Base-by-base conservation (phyloP, 495 filamentous ascomycete genomes). In the Podospora tetraspora region DNA sequence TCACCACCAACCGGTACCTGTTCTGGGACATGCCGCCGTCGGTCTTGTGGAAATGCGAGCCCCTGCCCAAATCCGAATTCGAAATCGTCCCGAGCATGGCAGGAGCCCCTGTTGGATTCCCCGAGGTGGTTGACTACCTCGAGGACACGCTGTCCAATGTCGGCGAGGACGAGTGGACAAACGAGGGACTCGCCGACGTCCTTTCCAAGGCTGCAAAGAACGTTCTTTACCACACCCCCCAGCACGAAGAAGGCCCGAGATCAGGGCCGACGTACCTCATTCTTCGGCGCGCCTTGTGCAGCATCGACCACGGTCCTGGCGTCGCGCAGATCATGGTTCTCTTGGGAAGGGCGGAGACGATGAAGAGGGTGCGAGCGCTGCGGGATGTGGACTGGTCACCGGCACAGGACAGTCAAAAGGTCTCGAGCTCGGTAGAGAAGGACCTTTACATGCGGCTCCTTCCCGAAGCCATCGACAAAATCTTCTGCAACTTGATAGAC, bases 221-320 rank as follows among this genome's bases (percentile, higher is more conserved):
- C 43, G 19, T 52, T n/a, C 43, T 19, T n/a, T 52, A 52, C 43
- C 6, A 52, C 43, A 52, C 37, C 37, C 16, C 16, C 37, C 3
- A 5, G 43, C 12, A 52, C 19, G 1, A 52, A 8, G 16, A 52
- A n/a, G 16, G 16, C 43, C 3, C 24, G 22, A 60, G 2, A 5
- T 0, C 1, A 11, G 24, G 59, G 22, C n/a, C 59, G 25, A 34
- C 57, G 8, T 81, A 88, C 71, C 78, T 83, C 57, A 85, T 89
- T 68, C 77, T 93, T 64, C 85, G 92, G 61, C 91, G 91, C 87
- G 88, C 88, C 1, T 62, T 94, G 32, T 75, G 81, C 0, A 89
- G 79, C 21, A 85, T 84, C 10, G 78, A 79, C 11, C 78, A 84
- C 3, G 92, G 92, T 0, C 88, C 90, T 13, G 73, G 80, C 2